These are phyloP conservation scores for Ramichloridium luteum DNA, from an alignment of 2,329 filamentous ascomycete species.

Conservation along the genomic window DNA sequence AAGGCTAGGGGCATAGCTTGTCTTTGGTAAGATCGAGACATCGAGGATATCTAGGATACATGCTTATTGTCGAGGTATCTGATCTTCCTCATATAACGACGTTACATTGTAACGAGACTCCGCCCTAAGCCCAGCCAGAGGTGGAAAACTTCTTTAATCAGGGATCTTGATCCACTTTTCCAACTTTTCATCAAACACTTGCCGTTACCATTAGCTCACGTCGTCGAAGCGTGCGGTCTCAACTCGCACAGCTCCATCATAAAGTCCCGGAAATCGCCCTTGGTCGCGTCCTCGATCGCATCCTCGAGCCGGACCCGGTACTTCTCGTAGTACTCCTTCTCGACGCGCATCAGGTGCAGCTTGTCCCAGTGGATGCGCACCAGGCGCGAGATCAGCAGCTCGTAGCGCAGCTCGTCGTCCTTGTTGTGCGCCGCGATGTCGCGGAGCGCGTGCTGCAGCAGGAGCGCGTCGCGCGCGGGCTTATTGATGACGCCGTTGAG, in stretches of 20 bases:
- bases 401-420: conserved; percentile 51
- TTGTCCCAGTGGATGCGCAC: conserved; percentile 90
- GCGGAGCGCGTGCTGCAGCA: conserved; percentile 74
- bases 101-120: too few species aligned
- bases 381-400: conserved; percentile 75
- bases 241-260: conserved; percentile 21
- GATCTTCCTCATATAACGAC: too few species aligned
- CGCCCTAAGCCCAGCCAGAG: too few species aligned
- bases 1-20: too few species aligned
- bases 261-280: conserved; percentile 46
- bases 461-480: conserved; percentile 80
- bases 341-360: conserved; percentile 65
- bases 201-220: neutral
- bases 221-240: too few species aligned
- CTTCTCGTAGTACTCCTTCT: conserved; percentile 64
- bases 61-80: too few species aligned
- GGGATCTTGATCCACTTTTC: too few species aligned
- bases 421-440: conserved; percentile 35
- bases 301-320: conserved; percentile 65
- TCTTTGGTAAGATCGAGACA: too few species aligned
- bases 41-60: too few species aligned
- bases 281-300: conserved; percentile 65
- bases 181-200: conserved; percentile 3
- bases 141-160: too few species aligned
- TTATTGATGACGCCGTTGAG: conserved; percentile 95